A percentile compares a stretch with the other conserved stretches of the same genome.
Evolutionary conservation across 306 rosid genomes (phyloP).

Genomic region (Aeschynomene evenia): DNA sequence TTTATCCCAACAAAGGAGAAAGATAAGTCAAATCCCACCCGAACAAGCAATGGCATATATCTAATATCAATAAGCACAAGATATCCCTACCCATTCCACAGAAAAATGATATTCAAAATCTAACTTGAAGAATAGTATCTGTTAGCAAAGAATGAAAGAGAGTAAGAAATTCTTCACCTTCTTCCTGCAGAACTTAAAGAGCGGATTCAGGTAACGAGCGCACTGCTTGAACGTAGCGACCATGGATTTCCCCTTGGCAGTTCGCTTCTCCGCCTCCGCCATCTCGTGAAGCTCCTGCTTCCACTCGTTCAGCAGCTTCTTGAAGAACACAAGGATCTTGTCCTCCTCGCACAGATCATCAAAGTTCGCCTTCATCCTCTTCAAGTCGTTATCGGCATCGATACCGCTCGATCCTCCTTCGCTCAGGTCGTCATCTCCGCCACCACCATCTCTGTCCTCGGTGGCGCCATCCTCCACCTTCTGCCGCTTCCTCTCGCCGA

Average conservation of each 20-base stretch:
- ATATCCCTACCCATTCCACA: too few relatives aligned
- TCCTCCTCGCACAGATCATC: slow-evolving; percentile 86
- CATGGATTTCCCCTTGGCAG: slow-evolving; percentile 93
- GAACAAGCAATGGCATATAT: background rate
- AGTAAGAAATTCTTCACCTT: slow-evolving; percentile 57
- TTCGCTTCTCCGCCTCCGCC: slow-evolving; percentile 73
- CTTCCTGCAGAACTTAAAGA: slow-evolving; percentile 95
- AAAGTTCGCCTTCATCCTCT: slow-evolving; percentile 82
- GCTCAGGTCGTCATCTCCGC: slow-evolving; percentile 68
- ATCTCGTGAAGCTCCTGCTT: slow-evolving; percentile 86
- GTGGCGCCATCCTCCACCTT: slow-evolving; percentile 61
- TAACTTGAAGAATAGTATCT: background rate
- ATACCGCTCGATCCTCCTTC: slow-evolving; percentile 74
- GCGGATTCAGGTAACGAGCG: slow-evolving; percentile 85
- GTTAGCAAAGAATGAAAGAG: background rate
- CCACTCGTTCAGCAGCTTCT: slow-evolving; percentile 92
- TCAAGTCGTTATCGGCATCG: slow-evolving; percentile 67
- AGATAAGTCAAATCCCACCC: background rate
- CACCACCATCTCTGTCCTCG: slow-evolving; percentile 83
- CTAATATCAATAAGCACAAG: background rate
- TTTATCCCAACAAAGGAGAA: too few relatives aligned
- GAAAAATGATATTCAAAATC: background rate
- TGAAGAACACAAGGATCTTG: slow-evolving; percentile 87
- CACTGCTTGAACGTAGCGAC: slow-evolving; percentile 98
- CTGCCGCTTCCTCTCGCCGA: slow-evolving; percentile 81